A percentile compares a stretch with the other conserved stretches of the same genome.
These are phyloP conservation scores for Pseudogymnoascus sp. DNA, from an alignment of 2,329 filamentous ascomycete species.

Conservation along the genomic window DNA sequence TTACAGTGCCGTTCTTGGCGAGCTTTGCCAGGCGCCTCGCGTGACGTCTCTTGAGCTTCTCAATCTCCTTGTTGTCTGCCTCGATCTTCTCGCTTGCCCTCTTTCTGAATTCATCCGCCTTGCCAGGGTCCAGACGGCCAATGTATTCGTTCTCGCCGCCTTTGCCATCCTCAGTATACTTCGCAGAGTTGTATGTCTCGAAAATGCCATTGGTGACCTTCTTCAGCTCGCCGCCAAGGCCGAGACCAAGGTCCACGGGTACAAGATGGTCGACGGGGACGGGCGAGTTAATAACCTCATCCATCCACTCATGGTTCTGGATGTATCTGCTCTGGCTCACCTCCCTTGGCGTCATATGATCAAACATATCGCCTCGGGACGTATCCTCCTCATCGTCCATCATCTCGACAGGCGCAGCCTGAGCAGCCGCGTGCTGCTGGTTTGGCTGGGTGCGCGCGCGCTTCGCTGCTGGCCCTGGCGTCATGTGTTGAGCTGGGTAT, in stretches of 20 bases:
- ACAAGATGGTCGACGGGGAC: slow-evolving; percentile 79
- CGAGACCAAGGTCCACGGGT: slow-evolving; percentile 78
- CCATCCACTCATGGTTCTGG: slow-evolving; percentile 99
- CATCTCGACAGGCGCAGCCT: slow-evolving; percentile 25
- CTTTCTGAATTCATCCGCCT: slow-evolving; percentile 75
- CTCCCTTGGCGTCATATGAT: slow-evolving; percentile 80
- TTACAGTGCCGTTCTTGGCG: slow-evolving; percentile 59
- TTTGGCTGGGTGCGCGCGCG: slow-evolving; percentile 30
- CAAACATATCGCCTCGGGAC: slow-evolving; percentile 78
- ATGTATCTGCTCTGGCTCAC: slow-evolving; percentile 80
- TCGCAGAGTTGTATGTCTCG: slow-evolving; percentile 33
- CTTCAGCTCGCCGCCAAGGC: slow-evolving; percentile 73
- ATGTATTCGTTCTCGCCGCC: slow-evolving; percentile 50
- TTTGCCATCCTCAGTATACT: slow-evolving; percentile 26
- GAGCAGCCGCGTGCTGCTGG: slow-evolving; percentile 14
- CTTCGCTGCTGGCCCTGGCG: slow-evolving; percentile 43
- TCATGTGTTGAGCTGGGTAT: slow-evolving; percentile 43
- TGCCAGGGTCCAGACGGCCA: slow-evolving; percentile 61
- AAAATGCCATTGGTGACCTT: slow-evolving; percentile 79
- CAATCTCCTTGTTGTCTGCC: slow-evolving; percentile 71
- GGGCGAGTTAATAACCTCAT: slow-evolving; percentile 86
- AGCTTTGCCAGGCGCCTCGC: slow-evolving; percentile 66
- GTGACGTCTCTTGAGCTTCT: slow-evolving; percentile 74
- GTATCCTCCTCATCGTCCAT: slow-evolving; percentile 88
- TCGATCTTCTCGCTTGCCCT: slow-evolving; percentile 64